phyloP scores from a whole-genome alignment of 441 rosid species.

The Hura crepitans region DNA sequence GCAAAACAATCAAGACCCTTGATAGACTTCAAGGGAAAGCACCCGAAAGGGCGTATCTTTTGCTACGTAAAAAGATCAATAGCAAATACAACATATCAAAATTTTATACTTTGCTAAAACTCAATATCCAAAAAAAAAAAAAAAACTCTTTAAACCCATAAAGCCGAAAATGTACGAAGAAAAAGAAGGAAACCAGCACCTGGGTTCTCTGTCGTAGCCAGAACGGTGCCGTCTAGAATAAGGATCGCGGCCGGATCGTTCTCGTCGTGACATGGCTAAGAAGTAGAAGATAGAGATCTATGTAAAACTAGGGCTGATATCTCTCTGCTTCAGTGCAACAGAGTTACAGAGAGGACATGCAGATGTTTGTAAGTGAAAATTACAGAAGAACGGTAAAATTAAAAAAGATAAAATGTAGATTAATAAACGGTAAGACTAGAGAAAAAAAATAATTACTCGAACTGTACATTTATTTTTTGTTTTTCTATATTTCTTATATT shows the following conservation, averaged over 20 bases:
- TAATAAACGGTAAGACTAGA: too few relatives aligned
- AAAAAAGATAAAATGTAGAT: too few relatives aligned
- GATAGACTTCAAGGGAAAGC: neutral
- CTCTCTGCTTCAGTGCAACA: neutral
- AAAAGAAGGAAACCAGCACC: conserved; percentile 33
- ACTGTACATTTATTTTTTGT: too few relatives aligned
- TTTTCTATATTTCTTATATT: too few relatives aligned
- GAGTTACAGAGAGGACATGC: too few relatives aligned
- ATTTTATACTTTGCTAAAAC: neutral
- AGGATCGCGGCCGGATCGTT: conserved; percentile 55
- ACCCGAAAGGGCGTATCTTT: neutral
- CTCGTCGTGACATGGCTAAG: conserved; percentile 19
- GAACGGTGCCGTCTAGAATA: conserved; percentile 56
- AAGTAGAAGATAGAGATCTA: neutral
- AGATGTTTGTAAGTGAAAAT: too few relatives aligned
- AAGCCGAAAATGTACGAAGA: neutral
- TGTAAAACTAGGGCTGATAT: neutral
- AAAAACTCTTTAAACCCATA: neutral
- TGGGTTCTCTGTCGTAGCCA: conserved; percentile 55
- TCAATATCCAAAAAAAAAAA: neutral
- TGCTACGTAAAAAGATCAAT: neutral
- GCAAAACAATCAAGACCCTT: neutral
- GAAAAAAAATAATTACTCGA: too few relatives aligned
- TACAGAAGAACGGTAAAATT: too few relatives aligned
- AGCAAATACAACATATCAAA: neutral